Base-by-base conservation (phyloP, 768 basidiomycete genomes). In the Podaxis rugospora region DNA sequence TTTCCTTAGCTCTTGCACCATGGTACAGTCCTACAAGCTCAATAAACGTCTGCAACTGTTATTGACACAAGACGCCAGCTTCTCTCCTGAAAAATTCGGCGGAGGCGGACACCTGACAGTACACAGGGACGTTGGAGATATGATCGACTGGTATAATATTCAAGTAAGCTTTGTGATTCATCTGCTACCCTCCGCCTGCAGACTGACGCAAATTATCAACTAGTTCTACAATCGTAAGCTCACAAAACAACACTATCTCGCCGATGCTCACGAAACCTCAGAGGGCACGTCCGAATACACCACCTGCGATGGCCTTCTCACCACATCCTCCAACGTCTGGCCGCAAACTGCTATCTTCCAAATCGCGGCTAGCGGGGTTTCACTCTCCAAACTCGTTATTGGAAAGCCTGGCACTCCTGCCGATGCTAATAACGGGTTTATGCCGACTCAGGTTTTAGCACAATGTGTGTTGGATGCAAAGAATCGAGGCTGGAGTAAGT, bases 251-350 rank as follows among this genome's bases (percentile, higher is more conserved):
- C 7, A 25, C 25, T 42, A 16, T 14, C 9, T 16, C 16, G 13
- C 35, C 0, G 23, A 18, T 32, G 27, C n/a, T 18, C 37, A 14
- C 6, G 14, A 18, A n/a, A 58, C 11, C 44, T 32, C 32, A 88
- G 87, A 88, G 78, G 87, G 86, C 40, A 66, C 75, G 21, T 72
- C 70, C n/a, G 88, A 88, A 67, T 90, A 89, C 68, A 85, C 84
- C 2, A 85, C 83, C 28, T 90, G 88, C 69, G 54, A 69, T 23
- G 78, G 78, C 37, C 80, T 93, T 27, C 72, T 91, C 51, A 83
- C 75, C 3, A 68, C 78, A 0, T 89, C 87, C 9, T 85, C 86
- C 2, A 74, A 71, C 58, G 68, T 73, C 44, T 90, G 85, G 84
- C 90, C 89, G 6, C 59, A 85, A 39, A 79, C 86, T 0, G 78